These are phyloP conservation scores for Mallotus japonicus DNA, from an alignment of 441 rosid species.

Conservation along the genomic window DNA sequence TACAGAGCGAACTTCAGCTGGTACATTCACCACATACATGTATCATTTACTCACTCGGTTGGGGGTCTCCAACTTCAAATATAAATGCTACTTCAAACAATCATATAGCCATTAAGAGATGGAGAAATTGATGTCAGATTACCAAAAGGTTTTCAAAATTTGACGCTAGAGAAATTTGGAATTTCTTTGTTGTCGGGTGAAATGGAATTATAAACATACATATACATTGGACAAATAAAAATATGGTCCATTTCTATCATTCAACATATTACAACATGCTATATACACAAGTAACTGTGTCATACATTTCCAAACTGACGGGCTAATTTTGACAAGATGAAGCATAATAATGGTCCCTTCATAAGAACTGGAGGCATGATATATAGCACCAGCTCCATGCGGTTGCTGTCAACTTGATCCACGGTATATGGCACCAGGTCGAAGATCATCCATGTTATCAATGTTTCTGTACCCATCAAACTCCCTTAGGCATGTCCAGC, in stretches of 20 bases:
- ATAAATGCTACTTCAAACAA: no score
- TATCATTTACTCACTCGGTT: no score
- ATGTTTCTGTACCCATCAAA: slow-evolving; percentile 73
- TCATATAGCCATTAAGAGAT: no score
- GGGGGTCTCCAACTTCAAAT: no score
- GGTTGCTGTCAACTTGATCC: slow-evolving; percentile 51
- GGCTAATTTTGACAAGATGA: background rate
- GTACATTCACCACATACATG: no score
- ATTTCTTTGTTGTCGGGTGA: background rate
- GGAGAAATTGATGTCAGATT: no score
- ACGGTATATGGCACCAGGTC: slow-evolving; percentile 62
- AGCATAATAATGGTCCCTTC: background rate
- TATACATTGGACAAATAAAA: background rate
- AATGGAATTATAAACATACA: slow-evolving; percentile 7
- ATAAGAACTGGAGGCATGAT: background rate
- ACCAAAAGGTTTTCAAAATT: background rate
- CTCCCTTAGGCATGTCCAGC: slow-evolving; percentile 83
- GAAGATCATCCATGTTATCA: slow-evolving; percentile 92
- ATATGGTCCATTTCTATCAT: slow-evolving; percentile 1
- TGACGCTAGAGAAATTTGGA: background rate
- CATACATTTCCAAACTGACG: background rate
- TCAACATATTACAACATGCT: slow-evolving; percentile 11
- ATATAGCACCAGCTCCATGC: background rate
- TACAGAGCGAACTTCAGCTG: no score
- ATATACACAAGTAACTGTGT: slow-evolving; percentile 7